Base-by-base conservation (phyloP, 2,329 filamentous ascomycete species). In the Mycocentrospora acerina region DNA sequence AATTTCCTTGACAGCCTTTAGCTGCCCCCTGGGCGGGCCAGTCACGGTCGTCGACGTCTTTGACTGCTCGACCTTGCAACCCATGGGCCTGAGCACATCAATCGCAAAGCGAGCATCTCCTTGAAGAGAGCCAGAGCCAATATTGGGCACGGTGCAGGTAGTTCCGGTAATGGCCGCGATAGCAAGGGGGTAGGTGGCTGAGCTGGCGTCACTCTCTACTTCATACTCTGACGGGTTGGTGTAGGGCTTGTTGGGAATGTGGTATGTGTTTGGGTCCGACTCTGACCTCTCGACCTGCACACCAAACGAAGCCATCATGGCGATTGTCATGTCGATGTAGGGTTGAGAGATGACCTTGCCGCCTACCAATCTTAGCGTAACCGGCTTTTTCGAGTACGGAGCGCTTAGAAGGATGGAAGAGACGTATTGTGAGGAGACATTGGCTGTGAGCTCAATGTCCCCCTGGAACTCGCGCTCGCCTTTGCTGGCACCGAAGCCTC, bases 291-390 rank as follows among this genome's bases (percentile, higher is more conserved):
- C 76, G 10, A 96, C 93, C 26, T 82, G 67, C 27, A 98, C 81
- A 33, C 93, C 93, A 60, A 98, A 98, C 2, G 86, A 79, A 37
- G 80, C 79, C 93, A 98, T 98, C 91, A 98, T 98, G 12, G 90
- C 80, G 36, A 94, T 90, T 2, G 93, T 98, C 91, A 98, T 97
- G 64, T 98, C 90, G 59, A 98, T 97, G 67, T 98, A 98, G 2
- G 85, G 83, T 64, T 97, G 90, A 2, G 91, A 97, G 51, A 98
- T 95, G 29, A 93, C 91, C 67, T 95, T 97, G 38, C 90, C 93
- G n/a, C 93, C 93, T 10, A 97, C 85, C 26, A 98, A 78, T 27
- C 84, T 85, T 51, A 98, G 73, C 0, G 89, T 96, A 25, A 98
- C 90, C 0, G 91, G 88, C 47, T 90, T 83, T 71, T 95, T 96